A percentile compares a stretch with the other conserved stretches of the same genome.
phyloP scores from a whole-genome alignment of 1,284 basidiomycete genomes.

The Rhodotorula sp. region DNA sequence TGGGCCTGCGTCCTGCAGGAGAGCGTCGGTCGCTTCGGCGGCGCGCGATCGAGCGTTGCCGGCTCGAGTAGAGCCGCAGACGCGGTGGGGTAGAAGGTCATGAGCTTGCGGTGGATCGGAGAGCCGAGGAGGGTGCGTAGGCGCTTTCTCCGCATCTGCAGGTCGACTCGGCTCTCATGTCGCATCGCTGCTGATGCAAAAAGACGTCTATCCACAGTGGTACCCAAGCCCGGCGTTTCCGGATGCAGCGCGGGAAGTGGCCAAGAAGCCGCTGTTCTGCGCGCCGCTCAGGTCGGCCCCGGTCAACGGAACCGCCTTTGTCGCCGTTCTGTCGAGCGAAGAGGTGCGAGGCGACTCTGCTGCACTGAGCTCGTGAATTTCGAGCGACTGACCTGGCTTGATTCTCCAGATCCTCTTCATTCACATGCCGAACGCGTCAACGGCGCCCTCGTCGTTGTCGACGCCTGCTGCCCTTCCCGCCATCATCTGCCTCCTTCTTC shows the following conservation, averaged over 20 bases:
- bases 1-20: conserved; percentile 32
- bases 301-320: conserved; percentile 30
- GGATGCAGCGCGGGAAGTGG: not conserved
- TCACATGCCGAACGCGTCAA: not conserved
- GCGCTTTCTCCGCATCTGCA: not conserved
- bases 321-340: conserved; percentile 29
- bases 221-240: conserved; percentile 20
- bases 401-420: conserved; percentile 30
- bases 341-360: conserved; percentile 36
- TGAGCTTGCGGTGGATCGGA: conserved; percentile 31
- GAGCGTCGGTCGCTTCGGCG: conserved; percentile 19
- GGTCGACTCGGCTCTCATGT: not conserved
- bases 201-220: conserved; percentile 24
- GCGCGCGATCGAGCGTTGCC: too few relatives aligned
- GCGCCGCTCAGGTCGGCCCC: conserved; percentile 33
- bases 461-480: conserved; percentile 6
- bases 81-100: conserved; percentile 1
- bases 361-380: too few relatives aligned
- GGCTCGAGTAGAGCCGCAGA: not conserved
- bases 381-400: not conserved
- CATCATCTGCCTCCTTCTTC: conserved; percentile 26
- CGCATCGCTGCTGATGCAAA: too few relatives aligned
- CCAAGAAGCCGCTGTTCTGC: conserved; percentile 28
- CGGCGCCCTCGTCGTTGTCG: not conserved
- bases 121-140: conserved; percentile 28